Evolutionary conservation across 2,329 filamentous ascomycete species (phyloP).

Genomic region (Sporothrix mexicana): DNA sequence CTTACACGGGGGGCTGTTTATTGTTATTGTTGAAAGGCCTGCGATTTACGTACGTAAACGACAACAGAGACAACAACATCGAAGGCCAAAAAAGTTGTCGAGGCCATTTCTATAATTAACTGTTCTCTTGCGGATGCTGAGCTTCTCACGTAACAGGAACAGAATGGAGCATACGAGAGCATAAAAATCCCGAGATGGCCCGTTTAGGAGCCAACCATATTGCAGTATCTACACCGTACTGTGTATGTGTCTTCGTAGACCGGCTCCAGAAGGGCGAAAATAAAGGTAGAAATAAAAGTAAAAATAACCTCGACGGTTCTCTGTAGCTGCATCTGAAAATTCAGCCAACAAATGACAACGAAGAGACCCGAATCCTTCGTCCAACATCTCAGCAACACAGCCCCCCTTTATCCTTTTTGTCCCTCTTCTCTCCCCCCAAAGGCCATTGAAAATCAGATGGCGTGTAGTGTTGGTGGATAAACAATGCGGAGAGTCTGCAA

Average conservation of each 20-base stretch:
- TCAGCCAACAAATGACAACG: neutral
- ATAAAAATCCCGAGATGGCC: neutral
- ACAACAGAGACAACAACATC: neutral
- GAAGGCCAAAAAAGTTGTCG: too few relatives aligned
- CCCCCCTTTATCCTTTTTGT: neutral
- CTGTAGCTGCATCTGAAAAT: neutral
- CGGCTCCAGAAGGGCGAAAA: neutral
- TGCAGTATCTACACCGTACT: neutral
- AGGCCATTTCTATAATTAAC: constrained; percentile 10
- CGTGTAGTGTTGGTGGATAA: constrained; percentile 28
- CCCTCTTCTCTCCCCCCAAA: neutral
- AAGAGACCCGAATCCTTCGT: neutral
- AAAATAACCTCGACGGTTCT: neutral
- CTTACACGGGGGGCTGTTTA: neutral
- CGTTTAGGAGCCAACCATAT: constrained; percentile 26
- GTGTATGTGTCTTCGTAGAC: too few relatives aligned
- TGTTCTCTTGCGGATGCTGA: neutral
- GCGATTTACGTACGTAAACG: constrained; percentile 21
- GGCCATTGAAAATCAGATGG: neutral
- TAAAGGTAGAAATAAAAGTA: neutral
- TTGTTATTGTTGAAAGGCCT: neutral
- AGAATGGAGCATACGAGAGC: neutral
- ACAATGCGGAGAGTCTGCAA: neutral
- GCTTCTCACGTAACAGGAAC: neutral
- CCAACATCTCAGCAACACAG: constrained; percentile 9